phyloP scores from a whole-genome alignment of 345 rosid species.

The Arabidopsis suecica region DNA sequence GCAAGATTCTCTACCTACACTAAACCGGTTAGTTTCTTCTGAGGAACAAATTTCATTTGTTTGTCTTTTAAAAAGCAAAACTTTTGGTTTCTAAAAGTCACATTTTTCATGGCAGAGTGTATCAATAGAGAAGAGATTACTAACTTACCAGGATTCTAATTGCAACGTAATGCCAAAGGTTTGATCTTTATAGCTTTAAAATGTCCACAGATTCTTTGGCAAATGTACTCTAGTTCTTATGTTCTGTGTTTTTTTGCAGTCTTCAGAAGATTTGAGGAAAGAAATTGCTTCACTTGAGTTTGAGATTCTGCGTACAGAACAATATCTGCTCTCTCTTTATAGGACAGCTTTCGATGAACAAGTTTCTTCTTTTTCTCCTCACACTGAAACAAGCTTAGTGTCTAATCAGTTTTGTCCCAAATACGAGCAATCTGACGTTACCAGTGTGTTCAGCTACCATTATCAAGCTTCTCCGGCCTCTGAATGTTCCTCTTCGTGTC shows the following conservation, averaged over 20 bases:
- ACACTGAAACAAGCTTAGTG: constrained; percentile 30
- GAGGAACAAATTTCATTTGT: neutral
- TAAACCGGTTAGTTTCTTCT: constrained; percentile 25
- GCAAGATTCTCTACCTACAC: constrained; percentile 40
- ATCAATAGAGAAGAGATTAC: constrained; percentile 40
- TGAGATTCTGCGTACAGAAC: constrained; percentile 70
- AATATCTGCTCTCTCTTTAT: constrained; percentile 72
- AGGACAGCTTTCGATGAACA: constrained; percentile 72
- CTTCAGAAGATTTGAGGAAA: constrained; percentile 64
- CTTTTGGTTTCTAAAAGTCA: constrained; percentile 36
- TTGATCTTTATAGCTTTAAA: constrained; percentile 31
- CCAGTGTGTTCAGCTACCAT: constrained; percentile 35
- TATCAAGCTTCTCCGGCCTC: constrained; percentile 55
- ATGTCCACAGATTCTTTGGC: neutral
- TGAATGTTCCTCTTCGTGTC: constrained; percentile 49
- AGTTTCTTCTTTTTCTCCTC: constrained; percentile 38
- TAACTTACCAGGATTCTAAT: constrained; percentile 34
- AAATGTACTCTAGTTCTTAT: neutral
- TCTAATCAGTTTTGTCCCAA: constrained; percentile 41
- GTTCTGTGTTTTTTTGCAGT: constrained; percentile 48
- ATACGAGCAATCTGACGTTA: constrained; percentile 43
- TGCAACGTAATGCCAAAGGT: constrained; percentile 42
- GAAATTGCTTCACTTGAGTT: constrained; percentile 78
- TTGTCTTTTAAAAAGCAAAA: neutral
- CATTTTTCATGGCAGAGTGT: constrained; percentile 38